phyloP scores from a whole-genome alignment of 1,284 basidiomycete species.

The Ustilago crameri region DNA sequence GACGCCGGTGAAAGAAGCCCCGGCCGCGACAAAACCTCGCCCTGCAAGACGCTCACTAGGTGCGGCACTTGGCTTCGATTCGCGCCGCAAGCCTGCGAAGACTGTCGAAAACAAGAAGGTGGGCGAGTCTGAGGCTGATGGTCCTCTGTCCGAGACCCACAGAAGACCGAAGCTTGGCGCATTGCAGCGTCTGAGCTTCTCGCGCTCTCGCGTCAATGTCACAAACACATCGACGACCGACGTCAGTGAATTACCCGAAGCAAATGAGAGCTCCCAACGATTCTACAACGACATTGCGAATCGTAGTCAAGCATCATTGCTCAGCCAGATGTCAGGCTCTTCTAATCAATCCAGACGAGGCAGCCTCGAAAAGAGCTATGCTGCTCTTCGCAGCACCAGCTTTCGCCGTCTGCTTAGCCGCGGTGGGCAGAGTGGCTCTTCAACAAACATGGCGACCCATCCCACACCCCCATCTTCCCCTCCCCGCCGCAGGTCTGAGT shows the following conservation, averaged over 20 bases:
- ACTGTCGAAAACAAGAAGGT: constrained; percentile 6
- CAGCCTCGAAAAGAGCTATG: constrained; percentile 34
- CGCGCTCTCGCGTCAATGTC: constrained; percentile 37
- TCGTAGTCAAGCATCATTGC: constrained; percentile 28
- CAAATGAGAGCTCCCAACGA: background rate
- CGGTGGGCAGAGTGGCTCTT: constrained; percentile 1
- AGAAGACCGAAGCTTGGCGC: constrained; percentile 28
- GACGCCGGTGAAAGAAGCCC: constrained; percentile 4
- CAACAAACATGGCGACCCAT: background rate
- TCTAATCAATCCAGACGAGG: constrained; percentile 21
- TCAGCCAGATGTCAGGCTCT: constrained; percentile 29
- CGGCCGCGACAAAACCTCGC: background rate
- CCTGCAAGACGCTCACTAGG: constrained; percentile 30
- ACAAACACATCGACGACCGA: constrained; percentile 22
- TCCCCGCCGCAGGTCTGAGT: constrained; percentile 9
- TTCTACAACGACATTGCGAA: constrained; percentile 13
- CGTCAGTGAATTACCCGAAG: constrained; percentile 12
- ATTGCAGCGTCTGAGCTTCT: constrained; percentile 40
- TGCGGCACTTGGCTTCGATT: constrained; percentile 32
- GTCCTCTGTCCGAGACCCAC: too few relatives aligned
- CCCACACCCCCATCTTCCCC: constrained; percentile 6
- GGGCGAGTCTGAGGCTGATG: background rate
- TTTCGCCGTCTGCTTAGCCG: constrained; percentile 31
- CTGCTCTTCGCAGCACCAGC: constrained; percentile 29
- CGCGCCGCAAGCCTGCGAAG: background rate